phyloP scores from a whole-genome alignment of 176 grass and related monocot genomes.

The Triticum urartu region DNA sequence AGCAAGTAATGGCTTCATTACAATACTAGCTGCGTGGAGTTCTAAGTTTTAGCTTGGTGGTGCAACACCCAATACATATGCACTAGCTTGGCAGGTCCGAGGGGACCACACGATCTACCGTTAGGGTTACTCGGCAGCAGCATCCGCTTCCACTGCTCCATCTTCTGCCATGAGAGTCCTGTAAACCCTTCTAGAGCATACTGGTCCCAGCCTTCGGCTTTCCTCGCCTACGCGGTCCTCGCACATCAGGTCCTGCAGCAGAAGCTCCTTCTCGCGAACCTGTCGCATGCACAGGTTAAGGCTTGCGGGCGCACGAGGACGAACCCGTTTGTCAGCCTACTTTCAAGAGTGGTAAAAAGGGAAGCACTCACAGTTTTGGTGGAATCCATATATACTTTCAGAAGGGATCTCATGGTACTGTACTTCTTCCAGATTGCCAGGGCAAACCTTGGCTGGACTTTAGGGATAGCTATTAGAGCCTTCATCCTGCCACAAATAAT shows the following conservation, averaged over 20 bases:
- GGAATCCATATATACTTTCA: slow-evolving; percentile 87
- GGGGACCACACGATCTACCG: not conserved
- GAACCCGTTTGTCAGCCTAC: too few species aligned
- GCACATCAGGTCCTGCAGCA: slow-evolving; percentile 66
- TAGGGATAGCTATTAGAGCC: slow-evolving; percentile 78
- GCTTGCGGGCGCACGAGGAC: not conserved
- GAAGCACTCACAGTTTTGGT: slow-evolving; percentile 61
- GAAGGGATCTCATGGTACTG: slow-evolving; percentile 72
- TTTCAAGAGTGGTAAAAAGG: not conserved
- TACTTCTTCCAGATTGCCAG: slow-evolving; percentile 80
- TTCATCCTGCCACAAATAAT: slow-evolving; percentile 58
- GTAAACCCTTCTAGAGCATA: slow-evolving; percentile 72
- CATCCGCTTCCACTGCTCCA: slow-evolving; percentile 43
- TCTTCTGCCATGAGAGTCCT: slow-evolving; percentile 72
- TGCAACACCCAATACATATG: not conserved
- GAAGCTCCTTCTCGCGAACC: slow-evolving; percentile 68
- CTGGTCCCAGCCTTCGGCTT: slow-evolving; percentile 55
- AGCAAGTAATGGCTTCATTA: not conserved
- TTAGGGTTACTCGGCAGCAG: slow-evolving; percentile 35
- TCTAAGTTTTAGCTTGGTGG: slow-evolving; percentile 15
- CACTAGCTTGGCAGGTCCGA: not conserved
- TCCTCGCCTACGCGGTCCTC: slow-evolving; percentile 50
- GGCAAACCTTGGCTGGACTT: slow-evolving; percentile 57
- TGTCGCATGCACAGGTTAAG: slow-evolving; percentile 36
- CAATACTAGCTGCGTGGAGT: not conserved